phyloP scores from a whole-genome alignment of 768 basidiomycete genomes.

The Collybia mongolica region DNA sequence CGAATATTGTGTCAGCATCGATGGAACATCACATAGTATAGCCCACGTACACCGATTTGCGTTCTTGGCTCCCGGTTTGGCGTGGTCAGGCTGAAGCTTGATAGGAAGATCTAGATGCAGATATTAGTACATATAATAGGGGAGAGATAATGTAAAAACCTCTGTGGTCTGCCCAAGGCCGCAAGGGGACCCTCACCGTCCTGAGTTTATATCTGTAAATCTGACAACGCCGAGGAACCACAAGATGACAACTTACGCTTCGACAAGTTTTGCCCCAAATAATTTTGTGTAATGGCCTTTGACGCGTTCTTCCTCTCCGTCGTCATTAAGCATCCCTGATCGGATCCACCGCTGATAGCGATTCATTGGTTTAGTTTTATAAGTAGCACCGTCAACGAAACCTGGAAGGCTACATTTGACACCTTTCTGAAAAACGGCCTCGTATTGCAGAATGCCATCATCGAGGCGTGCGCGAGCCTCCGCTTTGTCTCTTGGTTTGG shows the following conservation, averaged over 20 bases:
- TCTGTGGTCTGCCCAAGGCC: constrained; percentile 46
- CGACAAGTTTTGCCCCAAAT: constrained; percentile 40
- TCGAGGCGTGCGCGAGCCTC: constrained; percentile 34
- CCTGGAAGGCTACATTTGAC: constrained; percentile 35
- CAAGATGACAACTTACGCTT: constrained; percentile 40
- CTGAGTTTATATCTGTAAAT: constrained; percentile 24
- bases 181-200: constrained; percentile 54
- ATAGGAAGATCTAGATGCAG: constrained; percentile 38
- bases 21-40: too few species aligned
- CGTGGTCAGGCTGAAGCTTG: constrained; percentile 33
- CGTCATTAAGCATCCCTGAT: constrained; percentile 22
- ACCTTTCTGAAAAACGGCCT: constrained; percentile 27
- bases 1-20: background rate
- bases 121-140: background rate
- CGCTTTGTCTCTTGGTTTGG: constrained; percentile 29
- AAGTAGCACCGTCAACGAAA: constrained; percentile 40
- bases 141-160: constrained; percentile 26
- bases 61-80: constrained; percentile 23
- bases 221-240: background rate
- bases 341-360: constrained; percentile 39
- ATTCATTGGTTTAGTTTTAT: constrained; percentile 44
- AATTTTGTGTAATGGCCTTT: constrained; percentile 55
- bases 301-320: constrained; percentile 24
- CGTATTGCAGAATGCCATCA: constrained; percentile 43
- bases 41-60: constrained; percentile 22